Base-by-base conservation (phyloP, 768 basidiomycete genomes). In the Gloeopeniophorella convolvens region DNA sequence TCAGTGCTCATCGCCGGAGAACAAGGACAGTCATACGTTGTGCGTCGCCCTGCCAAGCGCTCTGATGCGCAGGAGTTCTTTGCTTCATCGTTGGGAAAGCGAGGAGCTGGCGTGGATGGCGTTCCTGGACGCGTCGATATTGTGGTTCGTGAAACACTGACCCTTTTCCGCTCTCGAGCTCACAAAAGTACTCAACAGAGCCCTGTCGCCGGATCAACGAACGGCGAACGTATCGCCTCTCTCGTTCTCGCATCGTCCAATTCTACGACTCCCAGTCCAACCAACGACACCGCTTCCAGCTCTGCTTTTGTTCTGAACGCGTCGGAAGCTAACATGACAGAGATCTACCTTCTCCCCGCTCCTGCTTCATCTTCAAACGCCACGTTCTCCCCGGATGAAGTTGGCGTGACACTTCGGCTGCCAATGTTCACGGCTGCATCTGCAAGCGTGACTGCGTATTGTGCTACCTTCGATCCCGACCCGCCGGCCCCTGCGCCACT, bases 381-480 rank as follows among this genome's bases (percentile, higher is more conserved):
- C 9, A 23, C 45, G 4, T 53, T 58, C 37, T 23, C 58, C 21
- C 59, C 50, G 12, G 48, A 48, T 13, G 52, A 59, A 21, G 59
- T 60, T 51, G 58, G 56, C 12, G 79, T 83, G 26, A 63, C 61
- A 2, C 63, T 87, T 18, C 68, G 70, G 52, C 60, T 73, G 24
- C 65, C 70, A 3, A 65, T 81, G 46, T 73, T 72, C 52, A 65
- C 74, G 48, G 64, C 70, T 20, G 51, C 42, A 8, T 58, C 49
- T 10, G 74, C 70, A 0, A 44, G 59, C 20, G 66, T 69, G 58
- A 63, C 68, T 48, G 61, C 66, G 20, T 79, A 71, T 59, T 88
- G 85, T 52, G 79, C 76, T 5, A 85, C 82, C 4, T 85, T 76
- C 60, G 70, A 84, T 55, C 70, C 79, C 3, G 66, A 70, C 24